Base-by-base conservation (phyloP, 2,329 filamentous ascomycete genomes). In the Talaromyces sp. region DNA sequence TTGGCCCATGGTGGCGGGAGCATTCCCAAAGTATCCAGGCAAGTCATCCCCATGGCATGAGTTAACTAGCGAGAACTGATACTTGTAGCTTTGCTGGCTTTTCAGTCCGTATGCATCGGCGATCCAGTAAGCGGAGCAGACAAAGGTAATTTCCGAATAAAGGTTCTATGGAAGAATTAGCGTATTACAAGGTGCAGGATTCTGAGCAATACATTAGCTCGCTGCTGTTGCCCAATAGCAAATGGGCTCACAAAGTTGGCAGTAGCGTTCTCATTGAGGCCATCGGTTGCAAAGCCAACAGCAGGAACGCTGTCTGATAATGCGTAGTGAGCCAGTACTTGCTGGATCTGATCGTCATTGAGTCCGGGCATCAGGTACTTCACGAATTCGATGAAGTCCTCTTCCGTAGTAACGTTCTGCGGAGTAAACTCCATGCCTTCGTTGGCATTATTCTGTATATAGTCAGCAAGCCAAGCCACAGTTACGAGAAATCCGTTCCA, bases 11-110 rank as follows among this genome's bases (percentile, higher is more conserved):
- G 62, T 66, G 42, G 31, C 35, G 23, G 55, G 50, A 6, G 25
- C 39, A 6, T 70, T 70, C n/a, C 68, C 67, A 56, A 77, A 74
- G 60, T 79, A 76, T 0, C 72, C 76, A 59, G 79, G 77, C 9
- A 93, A 82, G 35, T 90, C 90, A 28, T 86, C 83, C 1, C 79
- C 78, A 70, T 87, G 84, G 66, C 89, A 87, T 18, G 88, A 84
- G 44, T 85, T 84, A 50, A 92, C 83, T 25, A 91, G 81, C 23
- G 89, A 86, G 25, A 79, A 83, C 66, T 84, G 80, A 67, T 82
- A 82, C 33, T 79, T 79, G 71, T 77, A 82, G 2, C 75, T 72
- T 42, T 73, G 65, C 1, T 73, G 69, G 16, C 65, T 68, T 14
- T 66, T 66, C 9, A 66, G 57, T 44, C 60, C 74, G 65, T 77